Evolutionary conservation across 345 rosid species (phyloP), one percentile per base, ranked within the genome.

Genomic region (Atalantia buxifolia): DNA sequence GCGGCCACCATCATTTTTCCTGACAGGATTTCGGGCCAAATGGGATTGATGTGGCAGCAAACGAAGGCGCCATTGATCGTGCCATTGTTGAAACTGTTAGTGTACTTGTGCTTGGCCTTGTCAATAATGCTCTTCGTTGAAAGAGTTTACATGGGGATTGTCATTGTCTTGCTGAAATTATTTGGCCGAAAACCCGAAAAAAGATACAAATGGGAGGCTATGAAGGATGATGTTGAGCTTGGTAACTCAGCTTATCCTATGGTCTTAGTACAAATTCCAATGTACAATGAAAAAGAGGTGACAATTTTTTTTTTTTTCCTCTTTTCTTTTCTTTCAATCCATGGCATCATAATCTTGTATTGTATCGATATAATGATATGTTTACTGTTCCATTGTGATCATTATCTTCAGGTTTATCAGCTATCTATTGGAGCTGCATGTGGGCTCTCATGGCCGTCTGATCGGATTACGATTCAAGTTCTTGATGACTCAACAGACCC

Each of bases 351-450:
- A 45, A 45, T 45, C 50, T 12, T 45, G 10, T 13, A 0, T 45
- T 45, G 50, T 45, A 16, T 45, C 2, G 50, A 45, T 45, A 45
- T 3, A 45, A 45, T 45, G 50, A 13, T 45, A 45, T 45, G 50
- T 45, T 45, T 12, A 3, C 5, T 45, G 5, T 45, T 13, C 50
- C 50, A 45, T 53, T 53, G 57, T 18, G 57, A 4, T 19, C 57
- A 53, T 18, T 31, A 27, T 25, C 31, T 25, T 22, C 79, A 93
- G 97, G 97, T 93, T 66, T 92, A 91, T 55, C 89, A 91, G 82
- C 84, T 91, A 7, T 91, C 95, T 4, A 94, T 94, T 35, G 86
- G 97, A 80, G 97, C 97, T n/a, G 97, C 95, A 31, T 94, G 97
- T 65, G 93, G 97, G 19, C 87, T 93, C 55, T 88, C 95, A 5